Percentiles rank a stretch among this genome's conserved stretches.
Evolutionary conservation across 768 basidiomycete genomes (phyloP).

Genomic region (Mrakia frigida): DNA sequence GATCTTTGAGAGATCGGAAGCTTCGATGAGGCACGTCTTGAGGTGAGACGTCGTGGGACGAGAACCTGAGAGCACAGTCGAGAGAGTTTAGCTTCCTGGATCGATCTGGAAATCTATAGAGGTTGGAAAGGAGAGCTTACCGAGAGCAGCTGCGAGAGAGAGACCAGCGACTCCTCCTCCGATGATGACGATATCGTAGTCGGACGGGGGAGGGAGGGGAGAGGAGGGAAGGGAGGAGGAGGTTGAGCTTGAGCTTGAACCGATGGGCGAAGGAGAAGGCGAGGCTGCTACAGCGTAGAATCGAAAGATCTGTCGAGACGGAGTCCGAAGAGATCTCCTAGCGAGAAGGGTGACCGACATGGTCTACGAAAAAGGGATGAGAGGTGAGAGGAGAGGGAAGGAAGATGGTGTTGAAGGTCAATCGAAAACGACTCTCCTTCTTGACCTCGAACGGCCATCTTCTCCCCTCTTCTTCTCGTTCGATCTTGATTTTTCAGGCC

Average conservation of each 20-base stretch:
- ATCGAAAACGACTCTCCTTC: not conserved
- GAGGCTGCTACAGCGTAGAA: not conserved
- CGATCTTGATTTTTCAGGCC: too few relatives aligned
- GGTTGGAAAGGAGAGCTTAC: conserved; percentile 48
- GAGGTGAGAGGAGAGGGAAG: not conserved
- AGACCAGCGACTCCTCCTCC: conserved; percentile 91
- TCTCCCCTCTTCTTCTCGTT: not conserved
- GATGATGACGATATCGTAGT: conserved; percentile 82
- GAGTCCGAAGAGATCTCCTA: not conserved
- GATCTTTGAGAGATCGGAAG: conserved; percentile 64
- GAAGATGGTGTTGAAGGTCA: not conserved
- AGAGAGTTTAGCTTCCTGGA: not conserved
- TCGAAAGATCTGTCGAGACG: not conserved
- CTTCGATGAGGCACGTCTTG: conserved; percentile 72
- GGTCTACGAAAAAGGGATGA: not conserved
- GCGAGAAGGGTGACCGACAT: conserved; percentile 5
- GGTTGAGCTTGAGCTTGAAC: not conserved
- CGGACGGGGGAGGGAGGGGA: conserved; percentile 1
- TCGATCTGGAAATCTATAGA: not conserved
- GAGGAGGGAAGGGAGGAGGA: not conserved
- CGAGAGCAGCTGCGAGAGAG: conserved; percentile 77
- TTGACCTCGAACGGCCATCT: not conserved
- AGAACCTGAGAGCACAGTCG: not conserved
- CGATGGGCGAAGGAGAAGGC: not conserved
- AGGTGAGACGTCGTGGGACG: conserved; percentile 38